Evolutionary conservation across 2,329 filamentous ascomycete genomes (phyloP), one percentile per base, ranked within the genome.

Genomic region (Fusarium veterinarium): DNA sequence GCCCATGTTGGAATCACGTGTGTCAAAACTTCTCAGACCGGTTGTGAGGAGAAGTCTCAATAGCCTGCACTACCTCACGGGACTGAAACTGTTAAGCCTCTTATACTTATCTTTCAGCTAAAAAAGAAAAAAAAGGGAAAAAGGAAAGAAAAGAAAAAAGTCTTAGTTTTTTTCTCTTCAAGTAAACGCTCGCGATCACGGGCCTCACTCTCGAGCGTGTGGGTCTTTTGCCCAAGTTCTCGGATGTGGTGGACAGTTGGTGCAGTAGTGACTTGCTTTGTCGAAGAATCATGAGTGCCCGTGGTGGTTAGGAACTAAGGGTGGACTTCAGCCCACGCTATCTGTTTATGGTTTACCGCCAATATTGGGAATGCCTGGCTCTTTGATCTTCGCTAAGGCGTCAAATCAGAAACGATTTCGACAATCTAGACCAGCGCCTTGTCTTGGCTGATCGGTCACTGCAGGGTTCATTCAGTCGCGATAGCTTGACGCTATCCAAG

Each of bases 401-500:
- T 30, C 66, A 28, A 70, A 71, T 70, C 31, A 56, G 5, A 31
- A 31, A 10, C 28, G 2, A 0, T 3, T 1, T 41, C 0, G 25
- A 33, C 23, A 49, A 48, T 70, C 66, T 49, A 71, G 68, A 70
- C 62, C 56, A 16, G 20, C 42, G 66, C 60, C 67, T 6, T 20
- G 37, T 48, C 48, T 65, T 58, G 52, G 53, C 49, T 52, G 28
- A 35, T 38, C 23, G 16, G 20, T 53, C 55, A 56, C 31, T 40
- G 25, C 44, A 65, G 55, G 60, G 44, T 40, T 14, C 42, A 53
- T 44, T 17, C 42, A 53, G 31, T 35, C 45, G 19, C 30, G 33
- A 53, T 58, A 52, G 19, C 79, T 94, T 28, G 23, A 56, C 69
- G 73, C 67, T 67, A 64, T 49, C 35, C 20, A 59, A 73, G 73